Base-by-base conservation (phyloP, 2,329 filamentous ascomycete species). In the Parafenestella ontariensis region DNA sequence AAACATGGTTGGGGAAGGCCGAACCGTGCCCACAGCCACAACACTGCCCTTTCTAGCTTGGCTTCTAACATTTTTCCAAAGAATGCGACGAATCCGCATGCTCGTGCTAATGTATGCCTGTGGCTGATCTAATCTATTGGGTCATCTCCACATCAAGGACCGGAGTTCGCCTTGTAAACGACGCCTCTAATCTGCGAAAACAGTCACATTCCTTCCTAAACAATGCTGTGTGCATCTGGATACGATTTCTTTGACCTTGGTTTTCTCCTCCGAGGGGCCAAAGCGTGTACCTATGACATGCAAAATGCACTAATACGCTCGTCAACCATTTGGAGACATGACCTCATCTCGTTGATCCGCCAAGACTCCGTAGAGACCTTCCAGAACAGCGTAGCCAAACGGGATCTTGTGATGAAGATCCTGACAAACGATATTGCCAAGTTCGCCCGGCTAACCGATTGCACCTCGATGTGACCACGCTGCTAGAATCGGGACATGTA, bases 401-500 rank as follows among this genome's bases (percentile, higher is more conserved):
- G 15, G 31, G 42, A 49, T 41, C 44, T 41, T 23, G 46, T 39
- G 21, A 17, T 24, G 37, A 15, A 24, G 2, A 24, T 40, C 37
- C 6, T n/a, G 10, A 40, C 37, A 40, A 34, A n/a, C 13, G 4
- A 8, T n/a, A 17, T 5, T 34, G 13, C 39, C 51, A 45, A 23
- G 36, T 46, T 46, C 17, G 24, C 46, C 53, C 47, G 56, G 17
- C 23, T 60, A 55, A 31, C 46, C 53, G 59, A 57, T 48, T 50
- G 49, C 53, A 46, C 49, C 56, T 48, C 51, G 26, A 43, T 57
- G 31, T 13, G 37, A 24, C 11, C 6, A 23, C 21, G 18, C 10
- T n/a, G 13, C 13, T 3, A 5, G 5, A 21, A 39, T 23, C 21
- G 24, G 24, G 24, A 5, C n/a, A n/a, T n/a, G n/a, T n/a, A n/a